Evolutionary conservation across 257 asterid species (phyloP), one percentile per base, ranked within the genome.

Genomic region (Capsicum chinense): DNA sequence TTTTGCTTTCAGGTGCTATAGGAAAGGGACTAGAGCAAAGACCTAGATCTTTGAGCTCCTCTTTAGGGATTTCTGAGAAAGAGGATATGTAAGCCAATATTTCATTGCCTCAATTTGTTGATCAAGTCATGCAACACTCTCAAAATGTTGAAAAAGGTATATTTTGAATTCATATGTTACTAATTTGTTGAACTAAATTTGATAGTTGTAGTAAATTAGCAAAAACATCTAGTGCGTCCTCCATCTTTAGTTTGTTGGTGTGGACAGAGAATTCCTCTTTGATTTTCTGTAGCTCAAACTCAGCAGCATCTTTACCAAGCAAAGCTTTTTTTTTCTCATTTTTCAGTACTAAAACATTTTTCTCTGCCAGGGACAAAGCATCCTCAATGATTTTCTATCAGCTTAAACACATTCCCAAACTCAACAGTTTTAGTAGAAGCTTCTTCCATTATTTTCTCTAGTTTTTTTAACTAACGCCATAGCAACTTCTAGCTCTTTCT

Each of bases 401-500:
- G 81, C 80, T 1, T 26, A 57, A 87, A 89, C 83, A 94, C 89
- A 86, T 94, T 94, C 56, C 86, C 92, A 84, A 92, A 88, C 93
- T 90, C 89, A 69, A 87, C 89, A 84, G 79, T 80, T 73, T 80
- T 90, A 78, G 90, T 90, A 85, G 90, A 86, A 88, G 89, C 88
- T 88, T 89, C 91, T 78, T 88, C 92, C 74, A 81, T 84, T 82
- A 91, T 91, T 90, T 89, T 94, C 87, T 88, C 91, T 81, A 95
- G 87, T 71, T 93, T 95, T 93, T 88, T 82, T 90, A 81, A 90
- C 80, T 74, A 84, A 87, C 58, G 82, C 87, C 88, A 88, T 97
- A 57, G 92, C 86, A 88, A 82, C 87, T 87, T 93, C 94, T 54
- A 93, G 91, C 80, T 90, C 96, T 84, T 87, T 88, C 89, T 91